Conservation (phyloP, 2,329 filamentous ascomycete species). For the Akanthomyces muscarius region DNA sequence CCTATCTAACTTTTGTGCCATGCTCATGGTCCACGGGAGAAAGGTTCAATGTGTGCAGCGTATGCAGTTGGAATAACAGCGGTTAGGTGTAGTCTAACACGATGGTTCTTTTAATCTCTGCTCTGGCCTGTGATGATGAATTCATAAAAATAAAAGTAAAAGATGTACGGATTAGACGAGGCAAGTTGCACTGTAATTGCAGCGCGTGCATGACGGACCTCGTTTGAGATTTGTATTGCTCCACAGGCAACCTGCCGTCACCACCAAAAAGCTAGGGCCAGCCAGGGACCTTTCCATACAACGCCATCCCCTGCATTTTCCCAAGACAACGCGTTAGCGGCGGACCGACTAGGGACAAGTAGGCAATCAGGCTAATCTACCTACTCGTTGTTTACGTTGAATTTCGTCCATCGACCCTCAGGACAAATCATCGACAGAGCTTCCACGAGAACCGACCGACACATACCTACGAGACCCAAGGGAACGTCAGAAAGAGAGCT, state of each 20-base stretch:
- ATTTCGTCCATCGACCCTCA: not conserved
- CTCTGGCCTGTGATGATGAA: not conserved
- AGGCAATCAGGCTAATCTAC: not conserved
- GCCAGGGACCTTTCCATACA: not conserved
- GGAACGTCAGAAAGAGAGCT: not conserved
- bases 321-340: not conserved
- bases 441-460: not conserved
- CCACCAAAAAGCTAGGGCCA: slow-evolving; percentile 7
- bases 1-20: slow-evolving; percentile 31
- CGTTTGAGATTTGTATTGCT: not conserved
- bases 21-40: slow-evolving; percentile 15
- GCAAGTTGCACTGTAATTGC: not conserved
- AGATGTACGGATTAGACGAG: not conserved
- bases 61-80: slow-evolving; percentile 16
- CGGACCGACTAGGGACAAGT: not conserved
- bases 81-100: slow-evolving; percentile 5
- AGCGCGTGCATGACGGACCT: no score
- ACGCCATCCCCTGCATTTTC: not conserved
- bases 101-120: not conserved
- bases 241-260: not conserved
- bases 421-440: not conserved
- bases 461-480: not conserved
- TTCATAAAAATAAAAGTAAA: not conserved
- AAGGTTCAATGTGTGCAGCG: not conserved
- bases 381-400: not conserved